Conservation (phyloP, 805 yeast genomes). For the Brettanomyces nanus region DNA sequence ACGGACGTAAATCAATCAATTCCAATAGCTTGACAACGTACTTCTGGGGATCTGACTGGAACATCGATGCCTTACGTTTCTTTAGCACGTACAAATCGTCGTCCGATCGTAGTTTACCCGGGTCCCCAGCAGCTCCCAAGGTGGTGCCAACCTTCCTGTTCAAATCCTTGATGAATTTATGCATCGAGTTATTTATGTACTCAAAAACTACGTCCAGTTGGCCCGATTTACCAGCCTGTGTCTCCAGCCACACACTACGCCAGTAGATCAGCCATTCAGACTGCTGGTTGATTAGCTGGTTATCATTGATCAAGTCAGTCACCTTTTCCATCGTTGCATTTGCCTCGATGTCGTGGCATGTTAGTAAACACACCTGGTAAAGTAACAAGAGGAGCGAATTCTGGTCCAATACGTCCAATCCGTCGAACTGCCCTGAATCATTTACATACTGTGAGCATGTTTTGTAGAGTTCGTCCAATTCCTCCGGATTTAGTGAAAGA, state of each 20-base stretch:
- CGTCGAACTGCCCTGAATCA: background rate
- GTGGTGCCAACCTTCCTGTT: conserved; percentile 12
- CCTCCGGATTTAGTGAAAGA: conserved; percentile 1
- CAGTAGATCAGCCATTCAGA: conserved; percentile 48
- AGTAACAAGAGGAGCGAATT: conserved; percentile 62
- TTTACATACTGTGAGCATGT: background rate
- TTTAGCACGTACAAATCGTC: conserved; percentile 1
- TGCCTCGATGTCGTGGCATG: conserved; percentile 68
- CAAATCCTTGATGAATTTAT: conserved; percentile 11
- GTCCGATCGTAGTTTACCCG: conserved; percentile 15
- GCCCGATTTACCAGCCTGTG: conserved; percentile 28
- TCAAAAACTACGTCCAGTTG: conserved; percentile 20
- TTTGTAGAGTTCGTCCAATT: conserved; percentile 1
- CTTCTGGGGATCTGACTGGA: conserved; percentile 22
- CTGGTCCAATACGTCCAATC: conserved; percentile 34
- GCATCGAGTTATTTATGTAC: conserved; percentile 23
- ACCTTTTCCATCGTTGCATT: conserved; percentile 54
- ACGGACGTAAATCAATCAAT: conserved; percentile 56
- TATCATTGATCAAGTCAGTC: conserved; percentile 37
- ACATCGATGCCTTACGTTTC: conserved; percentile 14
- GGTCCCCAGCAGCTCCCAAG: conserved; percentile 20
- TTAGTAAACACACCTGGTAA: conserved; percentile 53
- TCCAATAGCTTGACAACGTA: conserved; percentile 41
- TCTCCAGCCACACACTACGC: conserved; percentile 48
- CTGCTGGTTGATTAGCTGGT: conserved; percentile 34